Evolutionary conservation across 768 basidiomycete genomes (phyloP), one percentile per base, ranked within the genome.

Genomic region (Calocera cornea): DNA sequence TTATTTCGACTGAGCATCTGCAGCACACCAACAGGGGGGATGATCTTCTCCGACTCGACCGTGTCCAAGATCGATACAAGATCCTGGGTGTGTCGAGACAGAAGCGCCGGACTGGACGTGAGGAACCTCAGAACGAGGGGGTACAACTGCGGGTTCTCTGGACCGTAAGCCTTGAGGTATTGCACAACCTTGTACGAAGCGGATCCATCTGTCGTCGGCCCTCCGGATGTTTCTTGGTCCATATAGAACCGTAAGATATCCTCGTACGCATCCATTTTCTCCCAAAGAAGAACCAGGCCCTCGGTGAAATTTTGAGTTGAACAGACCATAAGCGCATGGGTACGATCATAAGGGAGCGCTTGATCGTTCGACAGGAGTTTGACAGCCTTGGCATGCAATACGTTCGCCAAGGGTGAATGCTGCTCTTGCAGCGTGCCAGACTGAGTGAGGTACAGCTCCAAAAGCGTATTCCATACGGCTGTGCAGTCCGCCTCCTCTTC

Each of bases 241-340:
- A 95, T 95, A 88, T 89, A 94, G 79, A 91, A 97, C 27, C 94
- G 83, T 34, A 98, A 74, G 60, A 98, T 87, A 71, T 97, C 95
- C 72, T 97, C 95, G 75, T 92, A 91, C 95, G 97, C 95, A 7
- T 90, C 93, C 79, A 94, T 80, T 69, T 84, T 86, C 78, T 97
- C 97, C 91, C 94, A 98, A 1, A 98, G 81, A 2, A 90, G 77
- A 1, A 98, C 89, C 12, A 95, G 82, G 0, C 97, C 97, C 0
- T 84, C 83, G 0, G 87, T 93, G 72, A 93, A 97, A 14, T 79
- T 81, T 41, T 84, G 82, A 31, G 87, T 91, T 5, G 94, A 92
- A 77, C 95, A 98, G 1, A 99, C 82, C 41, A 99, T 89, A n/a
- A 98, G 80, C 1, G 95, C 97, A 74, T 97, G 95, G 41, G 85